A percentile compares a stretch with the other conserved stretches of the same genome.
Evolutionary conservation across 345 rosid genomes (phyloP).

Genomic region (Microthlaspi erraticum): DNA sequence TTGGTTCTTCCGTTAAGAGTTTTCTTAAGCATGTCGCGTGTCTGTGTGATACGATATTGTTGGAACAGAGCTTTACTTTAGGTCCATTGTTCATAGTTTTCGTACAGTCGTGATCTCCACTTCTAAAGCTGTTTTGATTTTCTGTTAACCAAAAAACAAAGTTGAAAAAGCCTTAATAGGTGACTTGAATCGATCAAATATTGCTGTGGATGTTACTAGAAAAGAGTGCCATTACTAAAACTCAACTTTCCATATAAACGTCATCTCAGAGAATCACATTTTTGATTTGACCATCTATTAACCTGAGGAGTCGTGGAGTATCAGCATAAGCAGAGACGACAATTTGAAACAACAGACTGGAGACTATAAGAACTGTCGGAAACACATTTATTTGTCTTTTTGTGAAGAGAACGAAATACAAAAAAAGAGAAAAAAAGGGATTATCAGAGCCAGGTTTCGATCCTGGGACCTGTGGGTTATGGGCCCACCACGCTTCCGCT

Average conservation of each 20-base stretch:
- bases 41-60: slow-evolving; percentile 14
- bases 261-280: no score
- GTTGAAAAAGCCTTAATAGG: not conserved
- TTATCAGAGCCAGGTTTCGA: slow-evolving; percentile 72
- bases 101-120: slow-evolving; percentile 9
- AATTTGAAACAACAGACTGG: no score
- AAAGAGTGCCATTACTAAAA: not conserved
- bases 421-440: not conserved
- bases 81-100: slow-evolving; percentile 32
- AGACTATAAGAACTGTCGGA: not conserved
- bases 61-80: slow-evolving; percentile 32
- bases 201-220: not conserved
- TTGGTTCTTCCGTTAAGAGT: slow-evolving; percentile 6
- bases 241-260: not conserved
- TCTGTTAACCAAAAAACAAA: not conserved
- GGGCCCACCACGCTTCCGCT: slow-evolving; percentile 92
- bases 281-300: no score
- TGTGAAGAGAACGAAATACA: not conserved
- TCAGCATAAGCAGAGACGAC: no score
- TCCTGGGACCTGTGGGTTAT: slow-evolving; percentile 87
- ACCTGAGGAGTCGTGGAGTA: no score
- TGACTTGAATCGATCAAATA: not conserved
- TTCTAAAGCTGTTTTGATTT: not conserved
- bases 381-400: not conserved
- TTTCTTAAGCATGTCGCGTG: slow-evolving; percentile 8